Base-by-base conservation (phyloP, 441 rosid species). In the Codiaeum variegatum region DNA sequence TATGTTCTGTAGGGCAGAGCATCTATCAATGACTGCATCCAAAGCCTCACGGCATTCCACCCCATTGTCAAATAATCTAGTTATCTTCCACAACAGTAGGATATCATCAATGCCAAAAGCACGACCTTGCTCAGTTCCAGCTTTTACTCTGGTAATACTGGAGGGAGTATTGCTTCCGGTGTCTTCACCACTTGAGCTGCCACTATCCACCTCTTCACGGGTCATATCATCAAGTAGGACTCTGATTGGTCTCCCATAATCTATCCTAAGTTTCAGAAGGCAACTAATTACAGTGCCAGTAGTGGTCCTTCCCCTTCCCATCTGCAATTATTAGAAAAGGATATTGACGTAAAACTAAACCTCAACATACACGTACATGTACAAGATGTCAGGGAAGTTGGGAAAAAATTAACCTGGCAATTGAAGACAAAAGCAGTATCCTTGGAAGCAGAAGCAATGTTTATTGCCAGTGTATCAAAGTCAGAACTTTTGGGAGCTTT, bases 291-390 rank as follows among this genome's bases (percentile, higher is more conserved):
- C 99, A 67, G 99, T 93, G 70, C 98, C 99, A 59, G 98, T 90
- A 42, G 99, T 96, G 24, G 99, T 96, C 86, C 99, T 93, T 82
- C 99, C 99, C 85, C 91, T 93, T 76, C 99, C 99, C 97, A 96
- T 96, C 99, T 96, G 87, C 64, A 73, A 76, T 71, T 49, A 59
- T 63, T 36, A 69, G 55, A 73, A 65, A 76, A 40, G 66, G 62
- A 75, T 71, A 82, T 38, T 72, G 47, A 75, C 47, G n/a, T 46
- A 56, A 62, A 69, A 72, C n/a, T n/a, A n/a, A n/a, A n/a, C 61
- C 67, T 55, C 23, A 36, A 73, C 29, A 62, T 59, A 72, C 26
- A 51, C 24, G 23, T 68, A 62, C 62, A 78, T 23, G 23, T 71
- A 62, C 62, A 78, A 55, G 21, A 29, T 31, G 67, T 49, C 61